Percentiles rank a stretch among this genome's conserved stretches.
phyloP scores from a whole-genome alignment of 345 rosid genomes.

The Carallia pectinifolia region DNA sequence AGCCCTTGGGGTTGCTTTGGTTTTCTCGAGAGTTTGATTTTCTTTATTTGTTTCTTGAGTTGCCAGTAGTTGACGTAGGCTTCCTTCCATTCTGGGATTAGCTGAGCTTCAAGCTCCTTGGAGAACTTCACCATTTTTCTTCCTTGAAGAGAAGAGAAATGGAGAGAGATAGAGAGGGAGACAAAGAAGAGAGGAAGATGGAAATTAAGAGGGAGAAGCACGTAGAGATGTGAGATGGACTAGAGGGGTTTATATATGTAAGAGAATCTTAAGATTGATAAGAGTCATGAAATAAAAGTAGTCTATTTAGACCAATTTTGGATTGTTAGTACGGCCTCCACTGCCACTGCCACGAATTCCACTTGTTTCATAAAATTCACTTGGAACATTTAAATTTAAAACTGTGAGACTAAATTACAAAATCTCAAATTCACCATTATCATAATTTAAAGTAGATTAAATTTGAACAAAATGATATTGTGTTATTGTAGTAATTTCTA shows the following conservation, averaged over 20 bases:
- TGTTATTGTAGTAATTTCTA: too few species aligned
- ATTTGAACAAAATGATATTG: too few species aligned
- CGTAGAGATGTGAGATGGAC: slow-evolving; percentile 31
- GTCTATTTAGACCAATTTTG: too few species aligned
- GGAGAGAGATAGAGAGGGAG: slow-evolving; percentile 1
- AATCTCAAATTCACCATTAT: too few species aligned
- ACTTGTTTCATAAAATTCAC: too few species aligned
- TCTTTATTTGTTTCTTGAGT: slow-evolving; percentile 82
- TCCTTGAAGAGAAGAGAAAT: neutral
- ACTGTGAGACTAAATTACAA: too few species aligned
- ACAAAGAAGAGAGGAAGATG: neutral
- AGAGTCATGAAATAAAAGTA: too few species aligned
- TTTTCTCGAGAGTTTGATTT: slow-evolving; percentile 56
- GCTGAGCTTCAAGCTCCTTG: slow-evolving; percentile 91
- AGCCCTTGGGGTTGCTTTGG: slow-evolving; percentile 37
- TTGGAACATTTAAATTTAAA: too few species aligned
- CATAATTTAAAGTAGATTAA: too few species aligned
- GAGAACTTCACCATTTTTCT: slow-evolving; percentile 96
- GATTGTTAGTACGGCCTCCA: too few species aligned
- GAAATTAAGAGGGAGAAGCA: neutral
- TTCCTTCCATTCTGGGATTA: slow-evolving; percentile 97
- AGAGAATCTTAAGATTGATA: too few species aligned
- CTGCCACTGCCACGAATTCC: too few species aligned
- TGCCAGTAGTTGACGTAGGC: slow-evolving; percentile 90
- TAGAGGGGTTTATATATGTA: slow-evolving; percentile 40